Conservation (phyloP, 2,329 filamentous ascomycete species). For the Sarocladium strictum region DNA sequence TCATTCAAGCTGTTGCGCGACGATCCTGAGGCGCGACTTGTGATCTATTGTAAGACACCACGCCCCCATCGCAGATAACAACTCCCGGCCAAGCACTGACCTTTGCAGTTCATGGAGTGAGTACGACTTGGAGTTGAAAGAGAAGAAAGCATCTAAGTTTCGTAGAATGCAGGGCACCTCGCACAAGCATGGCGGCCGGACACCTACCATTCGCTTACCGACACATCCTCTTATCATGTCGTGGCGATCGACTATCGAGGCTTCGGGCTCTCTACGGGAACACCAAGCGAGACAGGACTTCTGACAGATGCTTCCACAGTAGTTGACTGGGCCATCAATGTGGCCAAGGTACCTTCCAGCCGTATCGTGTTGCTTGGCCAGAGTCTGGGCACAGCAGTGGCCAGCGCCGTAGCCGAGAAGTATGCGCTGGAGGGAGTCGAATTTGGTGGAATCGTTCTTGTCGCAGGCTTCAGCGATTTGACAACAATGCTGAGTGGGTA, state of each 20-base stretch:
- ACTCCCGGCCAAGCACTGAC: background rate
- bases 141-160: background rate
- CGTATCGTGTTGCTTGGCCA: slow-evolving; percentile 81
- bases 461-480: slow-evolving; percentile 73
- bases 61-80: background rate
- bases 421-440: slow-evolving; percentile 56
- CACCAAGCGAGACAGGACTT: slow-evolving; percentile 72
- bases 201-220: slow-evolving; percentile 71
- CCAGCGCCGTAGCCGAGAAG: slow-evolving; percentile 65
- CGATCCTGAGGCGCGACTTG: slow-evolving; percentile 56
- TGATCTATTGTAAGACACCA: slow-evolving; percentile 52
- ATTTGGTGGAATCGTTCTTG: slow-evolving; percentile 74
- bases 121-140: slow-evolving; percentile 14
- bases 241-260: slow-evolving; percentile 89
- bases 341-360: slow-evolving; percentile 57
- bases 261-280: slow-evolving; percentile 75
- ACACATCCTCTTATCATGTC: slow-evolving; percentile 70
- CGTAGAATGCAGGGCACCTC: slow-evolving; percentile 77
- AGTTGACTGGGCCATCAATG: slow-evolving; percentile 64
- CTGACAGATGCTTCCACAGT: slow-evolving; percentile 72
- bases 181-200: slow-evolving; percentile 71
- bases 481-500: slow-evolving; percentile 71
- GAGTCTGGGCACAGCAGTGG: slow-evolving; percentile 81
- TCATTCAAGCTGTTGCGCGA: slow-evolving; percentile 57
- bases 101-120: slow-evolving; percentile 50